Percentiles rank a stretch among this genome's conserved stretches.
Conservation (phyloP, 257 asterid genomes). For the Ilex asprella region DNA sequence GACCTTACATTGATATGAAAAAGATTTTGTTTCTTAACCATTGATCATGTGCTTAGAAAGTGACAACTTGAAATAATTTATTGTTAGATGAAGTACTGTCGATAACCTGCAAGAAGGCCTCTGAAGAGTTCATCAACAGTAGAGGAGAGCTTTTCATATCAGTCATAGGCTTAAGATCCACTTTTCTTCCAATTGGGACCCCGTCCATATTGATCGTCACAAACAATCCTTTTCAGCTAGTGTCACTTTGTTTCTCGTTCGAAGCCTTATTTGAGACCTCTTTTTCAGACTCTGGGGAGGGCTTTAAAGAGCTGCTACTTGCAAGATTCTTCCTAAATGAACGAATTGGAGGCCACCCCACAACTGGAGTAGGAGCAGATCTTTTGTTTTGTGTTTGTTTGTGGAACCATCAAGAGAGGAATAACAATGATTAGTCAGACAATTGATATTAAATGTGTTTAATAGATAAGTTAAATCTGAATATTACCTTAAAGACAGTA, state of each 20-base stretch:
- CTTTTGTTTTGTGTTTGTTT: conserved; percentile 20
- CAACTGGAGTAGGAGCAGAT: conserved; percentile 75
- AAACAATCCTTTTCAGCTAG: conserved; percentile 37
- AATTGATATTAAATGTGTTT: not conserved
- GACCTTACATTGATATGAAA: too few species aligned
- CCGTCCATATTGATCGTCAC: conserved; percentile 99
- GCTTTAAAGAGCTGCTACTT: conserved; percentile 40
- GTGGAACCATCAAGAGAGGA: not conserved
- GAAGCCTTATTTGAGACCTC: conserved; percentile 24
- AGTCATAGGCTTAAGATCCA: conserved; percentile 71
- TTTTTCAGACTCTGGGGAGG: conserved; percentile 28
- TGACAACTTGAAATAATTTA: too few species aligned
- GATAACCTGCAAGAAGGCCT: conserved; percentile 80
- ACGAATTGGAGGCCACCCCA: conserved; percentile 98
- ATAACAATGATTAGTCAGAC: too few species aligned
- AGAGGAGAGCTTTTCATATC: conserved; percentile 65
- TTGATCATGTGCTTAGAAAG: too few species aligned
- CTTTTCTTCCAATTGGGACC: conserved; percentile 86
- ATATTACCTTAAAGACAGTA: too few species aligned
- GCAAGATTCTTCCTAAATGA: conserved; percentile 69
- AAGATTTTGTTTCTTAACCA: too few species aligned
- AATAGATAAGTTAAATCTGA: not conserved
- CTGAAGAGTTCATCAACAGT: conserved; percentile 82
- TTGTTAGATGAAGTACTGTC: not conserved
- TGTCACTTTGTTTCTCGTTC: conserved; percentile 32